Base-by-base conservation (phyloP, 768 basidiomycete species). In the Fomitopsis serialis region DNA sequence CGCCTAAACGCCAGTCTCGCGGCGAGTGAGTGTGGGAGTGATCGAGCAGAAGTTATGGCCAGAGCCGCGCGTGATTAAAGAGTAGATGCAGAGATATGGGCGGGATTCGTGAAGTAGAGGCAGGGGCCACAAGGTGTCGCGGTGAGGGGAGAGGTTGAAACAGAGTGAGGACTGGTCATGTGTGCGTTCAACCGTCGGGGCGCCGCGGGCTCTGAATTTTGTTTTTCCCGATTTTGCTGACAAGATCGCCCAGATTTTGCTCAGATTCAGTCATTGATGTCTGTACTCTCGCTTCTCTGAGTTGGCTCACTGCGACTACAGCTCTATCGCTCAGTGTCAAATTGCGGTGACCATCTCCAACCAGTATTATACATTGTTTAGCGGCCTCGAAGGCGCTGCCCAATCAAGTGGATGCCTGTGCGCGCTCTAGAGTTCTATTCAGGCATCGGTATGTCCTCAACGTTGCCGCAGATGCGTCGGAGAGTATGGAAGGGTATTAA, bases 361-460 rank as follows among this genome's bases (percentile, higher is more conserved):
- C n/a, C n/a, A n/a, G n/a, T n/a, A n/a, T n/a, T n/a, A n/a, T n/a
- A n/a, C n/a, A n/a, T n/a, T n/a, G n/a, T n/a, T n/a, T n/a, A n/a
- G n/a, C n/a, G n/a, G n/a, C n/a, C n/a, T n/a, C n/a, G n/a, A n/a
- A n/a, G n/a, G 29, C 29, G 11, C 29, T 11, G 19, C 15, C 37
- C 9, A 11, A 22, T 45, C 3, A 6, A 44, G 17, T 32, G 45
- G 50, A 55, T 55, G 53, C 45, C 43, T 19, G 48, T 65, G 9
- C 60, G 58, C 10, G 72, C 64, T 23, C 60, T 74, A 15, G 89
- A 92, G 67, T 92, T 92, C 62, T 92, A 88, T 69, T 80, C 81
- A 49, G 90, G 90, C 32, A 91, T 92, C 60, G 89, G 89, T 85
- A 52, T 48, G 71, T 58, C 29, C 57, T n/a, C 12, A 5, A 12